A percentile compares a stretch with the other conserved stretches of the same genome.
Conservation (phyloP, 169 alveolate genomes). For the Plasmodium relictum region DNA sequence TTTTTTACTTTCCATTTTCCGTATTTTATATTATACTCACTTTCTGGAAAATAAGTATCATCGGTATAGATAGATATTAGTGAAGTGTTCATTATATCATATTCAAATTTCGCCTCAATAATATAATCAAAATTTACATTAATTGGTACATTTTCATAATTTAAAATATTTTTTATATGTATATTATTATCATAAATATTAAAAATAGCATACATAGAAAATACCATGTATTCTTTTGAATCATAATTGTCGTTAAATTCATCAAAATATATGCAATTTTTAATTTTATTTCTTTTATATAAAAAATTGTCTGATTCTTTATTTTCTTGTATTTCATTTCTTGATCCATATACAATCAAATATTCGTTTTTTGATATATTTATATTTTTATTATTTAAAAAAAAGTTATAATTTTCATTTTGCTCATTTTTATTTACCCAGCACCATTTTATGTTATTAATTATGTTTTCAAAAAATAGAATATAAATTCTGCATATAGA, state of each 20-base stretch:
- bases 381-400: conserved; percentile 17
- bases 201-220: conserved; percentile 65
- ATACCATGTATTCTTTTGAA: conserved; percentile 13
- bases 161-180: conserved; percentile 62
- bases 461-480: conserved; percentile 16
- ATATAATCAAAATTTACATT: conserved; percentile 34
- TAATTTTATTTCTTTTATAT: conserved; percentile 7
- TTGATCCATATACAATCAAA: conserved; percentile 68
- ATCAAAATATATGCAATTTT: conserved; percentile 5
- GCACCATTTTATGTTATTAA: conserved; percentile 52
- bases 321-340: not conserved
- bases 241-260: conserved; percentile 5
- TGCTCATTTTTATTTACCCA: conserved; percentile 57
- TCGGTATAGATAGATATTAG: conserved; percentile 75
- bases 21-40: conserved; percentile 50
- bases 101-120: conserved; percentile 55
- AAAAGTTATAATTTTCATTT: conserved; percentile 5
- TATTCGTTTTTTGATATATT: conserved; percentile 52
- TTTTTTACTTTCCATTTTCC: conserved; percentile 74
- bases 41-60: conserved; percentile 52
- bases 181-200: conserved; percentile 49
- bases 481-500: conserved; percentile 70
- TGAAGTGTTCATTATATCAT: conserved; percentile 36
- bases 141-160: conserved; percentile 59
- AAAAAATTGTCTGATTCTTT: not conserved